Base-by-base conservation (phyloP, 1,284 basidiomycete genomes). In the Puccinia sorghi region DNA sequence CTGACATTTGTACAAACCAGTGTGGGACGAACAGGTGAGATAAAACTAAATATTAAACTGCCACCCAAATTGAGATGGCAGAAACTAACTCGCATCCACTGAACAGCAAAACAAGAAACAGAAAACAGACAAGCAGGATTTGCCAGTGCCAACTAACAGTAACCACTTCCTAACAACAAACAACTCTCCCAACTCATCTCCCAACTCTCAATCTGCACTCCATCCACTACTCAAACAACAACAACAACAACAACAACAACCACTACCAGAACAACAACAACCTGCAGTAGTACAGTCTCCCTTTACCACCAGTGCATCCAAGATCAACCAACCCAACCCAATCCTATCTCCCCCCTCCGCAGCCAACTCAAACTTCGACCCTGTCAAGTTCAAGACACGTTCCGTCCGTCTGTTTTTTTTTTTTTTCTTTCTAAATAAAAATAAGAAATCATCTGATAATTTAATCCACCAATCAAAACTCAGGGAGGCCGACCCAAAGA, bases 401-500 rank as follows among this genome's bases (percentile, higher is more conserved):
- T 79, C 77, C 41, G 77, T 79, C 13, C 43, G 69, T 70, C n/a
- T n/a, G 37, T 17, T 20, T 39, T 37, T 48, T 9, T 59, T 70
- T 15, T n/a, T n/a, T 17, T 20, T 39, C 48, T 48, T 9, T 59
- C 27, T 27, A 22, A 25, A 22, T 63, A 0, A 17, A 17, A 46
- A 46, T 46, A 7, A 46, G 8, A 1, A 3, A 1, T 46, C 32
- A 32, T 32, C 32, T 32, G n/a, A n/a, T n/a, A n/a, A n/a, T 32
- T 4, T 32, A 32, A 46, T 46, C 39, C 27, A 20, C 54, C 52
- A 25, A 9, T 59, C 13, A 12, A 15, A 27, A 25, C 39, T 12
- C 50, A 79, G 59, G 77, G 77, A 37, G 77, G 77, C 12, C 41
- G 77, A 37, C 77, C 77, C 3, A 79, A 79, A 20, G 77, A 79